These are phyloP conservation scores for Leucocoprinus leucothites DNA, from an alignment of 768 basidiomycete genomes.

Conservation along the genomic window DNA sequence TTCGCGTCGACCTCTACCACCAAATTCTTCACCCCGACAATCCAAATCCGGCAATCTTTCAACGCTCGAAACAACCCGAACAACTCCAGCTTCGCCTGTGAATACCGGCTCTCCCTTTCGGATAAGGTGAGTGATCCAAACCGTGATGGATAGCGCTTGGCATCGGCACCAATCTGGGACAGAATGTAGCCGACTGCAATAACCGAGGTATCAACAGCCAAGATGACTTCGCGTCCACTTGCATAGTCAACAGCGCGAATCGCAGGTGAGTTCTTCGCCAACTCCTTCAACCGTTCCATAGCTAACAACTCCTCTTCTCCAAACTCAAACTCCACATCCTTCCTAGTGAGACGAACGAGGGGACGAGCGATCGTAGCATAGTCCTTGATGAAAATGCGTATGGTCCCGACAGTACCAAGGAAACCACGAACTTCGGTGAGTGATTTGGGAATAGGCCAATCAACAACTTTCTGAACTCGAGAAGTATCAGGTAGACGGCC, in stretches of 20 bases:
- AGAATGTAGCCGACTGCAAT: conserved; percentile 18
- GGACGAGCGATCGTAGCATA: conserved; percentile 12
- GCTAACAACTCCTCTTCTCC: conserved; percentile 3
- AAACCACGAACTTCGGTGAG: too few relatives aligned
- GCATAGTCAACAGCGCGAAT: conserved; percentile 22
- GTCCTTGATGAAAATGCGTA: too few relatives aligned
- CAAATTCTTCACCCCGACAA: conserved; percentile 24
- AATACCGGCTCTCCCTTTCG: conserved; percentile 3
- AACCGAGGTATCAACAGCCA: conserved; percentile 33
- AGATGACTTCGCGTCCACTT: conserved; percentile 24
- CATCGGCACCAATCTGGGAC: conserved; percentile 14
- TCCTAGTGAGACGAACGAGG: conserved; percentile 21
- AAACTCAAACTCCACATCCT: conserved; percentile 21
- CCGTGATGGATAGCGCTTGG: not conserved
- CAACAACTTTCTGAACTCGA: too few relatives aligned
- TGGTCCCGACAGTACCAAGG: too few relatives aligned
- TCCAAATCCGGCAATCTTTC: not conserved
- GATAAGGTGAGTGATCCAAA: not conserved
- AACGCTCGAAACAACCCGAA: not conserved
- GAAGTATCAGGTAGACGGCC: conserved; percentile 25
- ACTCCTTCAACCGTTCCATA: conserved; percentile 13
- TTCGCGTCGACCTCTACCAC: conserved; percentile 27
- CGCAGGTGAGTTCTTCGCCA: conserved; percentile 13
- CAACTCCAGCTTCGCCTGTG: conserved; percentile 37
- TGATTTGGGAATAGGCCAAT: too few relatives aligned